Conservation (phyloP, 2,329 filamentous ascomycete species). For the Cercospora brassicicola region DNA sequence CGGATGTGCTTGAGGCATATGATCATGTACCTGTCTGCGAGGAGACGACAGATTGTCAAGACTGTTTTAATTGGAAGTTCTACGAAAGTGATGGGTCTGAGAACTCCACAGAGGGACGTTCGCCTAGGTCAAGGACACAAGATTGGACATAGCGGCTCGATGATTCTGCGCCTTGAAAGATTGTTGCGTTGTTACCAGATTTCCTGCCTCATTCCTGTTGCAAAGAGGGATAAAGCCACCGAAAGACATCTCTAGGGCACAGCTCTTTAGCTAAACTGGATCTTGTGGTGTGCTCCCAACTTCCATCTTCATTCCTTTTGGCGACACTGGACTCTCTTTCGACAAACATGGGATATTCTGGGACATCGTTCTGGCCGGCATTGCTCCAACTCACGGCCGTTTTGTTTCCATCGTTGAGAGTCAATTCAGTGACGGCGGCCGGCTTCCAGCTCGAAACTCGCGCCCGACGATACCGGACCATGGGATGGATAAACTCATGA, state of each 20-base stretch:
- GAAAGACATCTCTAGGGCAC: not conserved
- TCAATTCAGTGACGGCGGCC: constrained; percentile 5
- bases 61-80: constrained; percentile 92
- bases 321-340: not conserved
- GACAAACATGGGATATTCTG: not conserved
- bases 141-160: not conserved
- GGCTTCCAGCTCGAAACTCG: constrained; percentile 11
- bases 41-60: constrained; percentile 73
- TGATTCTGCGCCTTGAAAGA: not conserved
- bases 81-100: constrained; percentile 89
- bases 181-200: not conserved
- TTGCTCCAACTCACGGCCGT: not conserved
- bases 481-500: constrained; percentile 18
- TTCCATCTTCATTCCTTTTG: not conserved
- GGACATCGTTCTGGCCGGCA: not conserved
- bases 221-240: not conserved
- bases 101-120: constrained; percentile 37
- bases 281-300: not conserved
- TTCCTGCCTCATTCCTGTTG: not conserved
- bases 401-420: not conserved
- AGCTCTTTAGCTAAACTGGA: not conserved
- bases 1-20: constrained; percentile 81
- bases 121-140: not conserved
- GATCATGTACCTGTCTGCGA: constrained; percentile 75
- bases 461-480: constrained; percentile 16